These are phyloP conservation scores for Buxus sempervirens DNA, from an alignment of 164 flowering plant genomes.

Conservation along the genomic window DNA sequence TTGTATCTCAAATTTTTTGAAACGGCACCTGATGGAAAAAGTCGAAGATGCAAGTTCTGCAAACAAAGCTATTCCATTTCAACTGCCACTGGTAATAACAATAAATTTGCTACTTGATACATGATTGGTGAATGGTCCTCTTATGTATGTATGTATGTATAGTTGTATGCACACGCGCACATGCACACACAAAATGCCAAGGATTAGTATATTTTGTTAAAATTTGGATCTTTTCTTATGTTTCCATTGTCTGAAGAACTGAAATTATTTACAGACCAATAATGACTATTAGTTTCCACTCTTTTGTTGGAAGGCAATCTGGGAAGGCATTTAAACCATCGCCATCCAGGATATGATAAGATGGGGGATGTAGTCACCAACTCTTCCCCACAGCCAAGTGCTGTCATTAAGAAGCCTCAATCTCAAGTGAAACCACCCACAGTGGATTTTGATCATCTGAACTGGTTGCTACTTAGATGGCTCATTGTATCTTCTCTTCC, in stretches of 20 bases:
- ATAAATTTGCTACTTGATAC: constrained; percentile 3
- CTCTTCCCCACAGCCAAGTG: constrained; percentile 33
- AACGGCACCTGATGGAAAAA: constrained; percentile 88
- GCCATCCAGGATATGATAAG: constrained; percentile 93
- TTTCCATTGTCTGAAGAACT: neutral
- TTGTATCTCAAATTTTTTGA: constrained; percentile 88
- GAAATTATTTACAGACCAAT: neutral
- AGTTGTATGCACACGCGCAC: no score
- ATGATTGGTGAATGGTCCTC: neutral
- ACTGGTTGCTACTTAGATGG: constrained; percentile 93
- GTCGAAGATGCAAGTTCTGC: constrained; percentile 90
- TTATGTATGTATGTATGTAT: no score
- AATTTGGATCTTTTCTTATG: neutral
- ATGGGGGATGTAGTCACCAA: constrained; percentile 34
- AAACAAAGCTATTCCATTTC: constrained; percentile 93
- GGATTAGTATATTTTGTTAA: neutral
- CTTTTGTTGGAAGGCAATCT: constrained; percentile 61
- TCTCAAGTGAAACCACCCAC: constrained; percentile 45
- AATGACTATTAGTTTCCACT: constrained; percentile 1
- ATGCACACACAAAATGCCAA: no score
- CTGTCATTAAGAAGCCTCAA: constrained; percentile 52
- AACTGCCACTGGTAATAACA: constrained; percentile 83
- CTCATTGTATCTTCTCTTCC: constrained; percentile 68
- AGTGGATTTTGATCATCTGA: constrained; percentile 79
- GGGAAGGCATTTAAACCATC: constrained; percentile 90